phyloP scores from a whole-genome alignment of 768 basidiomycete genomes.

The Melanogaster broomeanus region DNA sequence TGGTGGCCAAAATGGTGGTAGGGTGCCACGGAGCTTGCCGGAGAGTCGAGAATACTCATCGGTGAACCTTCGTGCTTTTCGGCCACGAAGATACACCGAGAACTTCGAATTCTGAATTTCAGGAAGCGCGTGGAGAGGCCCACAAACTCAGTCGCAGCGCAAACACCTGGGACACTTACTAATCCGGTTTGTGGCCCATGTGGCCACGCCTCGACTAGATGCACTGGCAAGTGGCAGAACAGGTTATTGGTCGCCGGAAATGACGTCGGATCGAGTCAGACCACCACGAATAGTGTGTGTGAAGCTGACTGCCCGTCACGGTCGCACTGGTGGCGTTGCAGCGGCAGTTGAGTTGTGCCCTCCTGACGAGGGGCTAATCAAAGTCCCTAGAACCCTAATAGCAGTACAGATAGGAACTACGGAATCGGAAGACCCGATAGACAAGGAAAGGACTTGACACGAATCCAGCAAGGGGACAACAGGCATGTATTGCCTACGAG shows the following conservation, averaged over 20 bases:
- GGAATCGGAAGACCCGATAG: constrained; percentile 32
- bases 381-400: constrained; percentile 15
- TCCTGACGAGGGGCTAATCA: constrained; percentile 21
- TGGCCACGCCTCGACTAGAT: too few relatives aligned
- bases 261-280: neutral
- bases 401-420: constrained; percentile 14
- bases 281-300: neutral
- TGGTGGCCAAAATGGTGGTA: too few relatives aligned
- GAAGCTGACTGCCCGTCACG: neutral
- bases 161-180: neutral
- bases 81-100: neutral
- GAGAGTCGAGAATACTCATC: constrained; percentile 1
- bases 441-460: constrained; percentile 27
- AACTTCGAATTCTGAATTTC: neutral
- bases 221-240: constrained; percentile 6
- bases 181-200: neutral
- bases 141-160: too few relatives aligned
- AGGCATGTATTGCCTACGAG: constrained; percentile 16
- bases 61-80: neutral
- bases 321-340: constrained; percentile 13
- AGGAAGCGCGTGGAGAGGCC: too few relatives aligned
- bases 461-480: constrained; percentile 9
- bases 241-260: neutral
- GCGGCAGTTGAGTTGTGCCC: neutral
- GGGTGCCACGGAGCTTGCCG: constrained; percentile 6